Evolutionary conservation across 306 rosid species (phyloP), one percentile per base, ranked within the genome.

Genomic region (Sindora glabra): DNA sequence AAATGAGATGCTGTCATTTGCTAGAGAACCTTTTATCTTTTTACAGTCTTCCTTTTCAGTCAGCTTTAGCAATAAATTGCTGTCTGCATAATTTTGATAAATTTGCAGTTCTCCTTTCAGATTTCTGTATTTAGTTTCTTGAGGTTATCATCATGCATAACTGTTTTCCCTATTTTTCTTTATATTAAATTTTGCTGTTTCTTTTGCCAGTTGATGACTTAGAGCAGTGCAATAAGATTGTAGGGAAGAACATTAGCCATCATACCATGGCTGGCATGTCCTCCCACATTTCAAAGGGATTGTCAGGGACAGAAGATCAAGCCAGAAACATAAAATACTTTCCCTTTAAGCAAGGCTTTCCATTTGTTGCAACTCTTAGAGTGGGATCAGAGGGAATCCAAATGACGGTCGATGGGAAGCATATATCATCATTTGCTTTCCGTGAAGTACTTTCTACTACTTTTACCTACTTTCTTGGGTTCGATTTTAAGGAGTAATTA

Each of bases 321-420:
- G 73, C 83, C 23, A 77, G 74, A 56, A 48, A 79, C 48, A 86
- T 69, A 74, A 74, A 77, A 37, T 86, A 80, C 67, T 94, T 94
- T 56, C 99, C 99, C 40, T 94, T 94, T 63, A 84, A 86, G 79
- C 95, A 86, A 65, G 96, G 94, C 11, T 87, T 78, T 61, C 99
- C 97, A 30, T 94, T 86, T 75, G 99, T 85, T 46, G 99, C 99
- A 46, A 94, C 99, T 29, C 82, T 94, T 33, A 82, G 99, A 77
- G 97, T 86, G 60, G 99, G 99, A 56, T 75, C 83, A 39, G 99
- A 89, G 76, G 99, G 99, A 79, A 82, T 94, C 74, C 99, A 94
- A 70, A 86, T 86, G 99, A 94, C 99, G 14, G 94, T 94, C 69
- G 99, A 94, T 79, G 99, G 99, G 61, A 94, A 94, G 70, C 97